Conservation (phyloP, 345 rosid genomes). For the Salix arbutifolia region DNA sequence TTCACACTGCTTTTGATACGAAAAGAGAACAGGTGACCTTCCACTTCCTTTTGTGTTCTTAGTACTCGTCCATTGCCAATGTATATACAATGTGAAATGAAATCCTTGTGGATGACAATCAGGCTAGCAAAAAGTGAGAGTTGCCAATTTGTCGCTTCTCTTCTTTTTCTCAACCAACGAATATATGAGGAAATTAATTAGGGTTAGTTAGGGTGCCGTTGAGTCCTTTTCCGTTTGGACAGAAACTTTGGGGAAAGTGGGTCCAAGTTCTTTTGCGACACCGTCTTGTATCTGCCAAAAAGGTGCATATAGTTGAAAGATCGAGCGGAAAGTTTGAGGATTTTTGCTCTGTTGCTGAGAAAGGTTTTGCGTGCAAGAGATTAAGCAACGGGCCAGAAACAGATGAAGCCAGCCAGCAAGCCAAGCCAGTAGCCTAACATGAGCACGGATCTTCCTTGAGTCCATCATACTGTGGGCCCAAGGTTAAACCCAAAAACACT, state of each 20-base stretch:
- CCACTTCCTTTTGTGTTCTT: background rate
- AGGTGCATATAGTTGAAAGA: background rate
- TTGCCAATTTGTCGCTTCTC: background rate
- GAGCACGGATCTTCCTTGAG: too few relatives aligned
- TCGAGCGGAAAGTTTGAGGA: background rate
- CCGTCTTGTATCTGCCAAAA: background rate
- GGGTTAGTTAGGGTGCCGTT: background rate
- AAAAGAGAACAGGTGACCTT: background rate
- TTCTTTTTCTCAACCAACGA: background rate
- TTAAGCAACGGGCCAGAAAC: too few relatives aligned
- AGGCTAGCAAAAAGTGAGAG: background rate
- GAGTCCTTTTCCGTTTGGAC: background rate
- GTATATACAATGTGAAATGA: background rate
- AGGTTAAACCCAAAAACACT: too few relatives aligned
- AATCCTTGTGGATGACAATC: background rate
- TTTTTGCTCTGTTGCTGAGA: background rate
- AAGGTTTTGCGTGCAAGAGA: conserved; percentile 4
- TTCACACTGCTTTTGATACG: too few relatives aligned
- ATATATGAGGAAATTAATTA: background rate
- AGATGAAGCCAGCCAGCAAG: background rate
- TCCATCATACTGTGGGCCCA: too few relatives aligned
- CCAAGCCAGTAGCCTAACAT: too few relatives aligned
- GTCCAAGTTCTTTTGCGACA: background rate
- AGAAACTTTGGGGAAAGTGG: background rate
- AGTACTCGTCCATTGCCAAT: background rate